phyloP scores from a whole-genome alignment of 2,329 filamentous ascomycete genomes.

The Colletotrichum musae region DNA sequence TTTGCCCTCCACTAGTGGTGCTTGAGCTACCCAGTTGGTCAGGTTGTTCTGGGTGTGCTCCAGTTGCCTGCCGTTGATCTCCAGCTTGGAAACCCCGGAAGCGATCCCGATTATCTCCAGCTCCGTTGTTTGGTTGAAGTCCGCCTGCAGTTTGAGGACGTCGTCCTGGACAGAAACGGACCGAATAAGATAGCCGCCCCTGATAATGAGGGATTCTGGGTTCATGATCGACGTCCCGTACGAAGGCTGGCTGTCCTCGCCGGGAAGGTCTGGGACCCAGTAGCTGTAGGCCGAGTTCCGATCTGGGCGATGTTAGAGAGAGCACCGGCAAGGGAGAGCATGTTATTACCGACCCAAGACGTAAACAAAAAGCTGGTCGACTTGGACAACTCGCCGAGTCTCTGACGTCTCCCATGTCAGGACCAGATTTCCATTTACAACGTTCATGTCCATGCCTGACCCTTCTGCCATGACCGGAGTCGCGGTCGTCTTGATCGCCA shows the following conservation, averaged over 20 bases:
- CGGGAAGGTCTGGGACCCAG: constrained; percentile 73
- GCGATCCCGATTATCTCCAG: constrained; percentile 80
- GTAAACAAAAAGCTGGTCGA: constrained; percentile 67
- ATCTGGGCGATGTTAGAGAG: constrained; percentile 56
- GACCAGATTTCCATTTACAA: constrained; percentile 37
- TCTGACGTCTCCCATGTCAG: constrained; percentile 66
- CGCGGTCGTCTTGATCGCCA: constrained; percentile 62
- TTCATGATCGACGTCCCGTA: constrained; percentile 55
- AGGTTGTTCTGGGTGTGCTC: constrained; percentile 54
- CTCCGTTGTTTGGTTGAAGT: constrained; percentile 78
- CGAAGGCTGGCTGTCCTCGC: constrained; percentile 44
- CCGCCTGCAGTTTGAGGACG: constrained; percentile 75
- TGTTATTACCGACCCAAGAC: constrained; percentile 61
- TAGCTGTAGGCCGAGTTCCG: constrained; percentile 78
- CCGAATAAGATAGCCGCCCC: constrained; percentile 76
- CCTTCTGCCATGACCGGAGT: constrained; percentile 54
- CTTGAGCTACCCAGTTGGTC: constrained; percentile 60
- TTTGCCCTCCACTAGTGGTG: constrained; percentile 54
- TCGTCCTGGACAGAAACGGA: constrained; percentile 69
- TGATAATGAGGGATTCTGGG: constrained; percentile 67
- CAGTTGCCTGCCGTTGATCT: constrained; percentile 57
- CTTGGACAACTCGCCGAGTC: constrained; percentile 65
- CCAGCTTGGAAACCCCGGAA: constrained; percentile 62
- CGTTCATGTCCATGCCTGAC: constrained; percentile 29
- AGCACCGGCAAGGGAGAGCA: rapidly evolving